These are phyloP conservation scores for Yamadazyma sp. DNA, from an alignment of 1,139 yeast species.

Conservation along the genomic window DNA sequence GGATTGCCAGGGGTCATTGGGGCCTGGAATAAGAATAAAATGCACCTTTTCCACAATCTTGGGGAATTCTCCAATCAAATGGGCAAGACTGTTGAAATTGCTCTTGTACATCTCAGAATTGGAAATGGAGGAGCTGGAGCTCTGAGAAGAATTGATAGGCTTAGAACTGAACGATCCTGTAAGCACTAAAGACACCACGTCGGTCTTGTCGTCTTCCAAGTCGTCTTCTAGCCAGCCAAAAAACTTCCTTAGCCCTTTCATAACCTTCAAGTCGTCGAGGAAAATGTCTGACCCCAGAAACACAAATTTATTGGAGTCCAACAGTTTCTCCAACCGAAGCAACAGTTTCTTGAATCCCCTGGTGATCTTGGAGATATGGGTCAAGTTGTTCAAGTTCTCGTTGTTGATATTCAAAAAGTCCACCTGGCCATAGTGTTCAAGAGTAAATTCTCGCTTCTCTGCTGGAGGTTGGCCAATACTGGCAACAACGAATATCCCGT, in stretches of 20 bases:
- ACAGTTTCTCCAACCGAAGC: conserved; percentile 53
- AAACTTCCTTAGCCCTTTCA: conserved; percentile 63
- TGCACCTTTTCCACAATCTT: conserved; percentile 35
- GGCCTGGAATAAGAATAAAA: conserved; percentile 78
- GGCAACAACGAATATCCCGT: conserved; percentile 67
- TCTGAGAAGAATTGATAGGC: conserved; percentile 54
- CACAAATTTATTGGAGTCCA: conserved; percentile 57
- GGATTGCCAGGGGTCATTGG: conserved; percentile 91
- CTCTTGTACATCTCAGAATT: conserved; percentile 63
- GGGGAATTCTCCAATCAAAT: conserved; percentile 38
- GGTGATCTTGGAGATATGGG: conserved; percentile 52
- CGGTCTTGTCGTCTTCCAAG: conserved; percentile 28
- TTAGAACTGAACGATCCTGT: conserved; percentile 63
- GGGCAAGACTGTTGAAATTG: conserved; percentile 71
- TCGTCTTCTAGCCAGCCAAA: conserved; percentile 49
- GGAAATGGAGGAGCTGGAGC: conserved; percentile 41
- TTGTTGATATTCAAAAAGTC: conserved; percentile 72
- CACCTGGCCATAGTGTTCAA: conserved; percentile 72
- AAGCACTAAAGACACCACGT: conserved; percentile 54
- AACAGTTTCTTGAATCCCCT: conserved; percentile 56
- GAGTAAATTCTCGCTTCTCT: conserved; percentile 64
- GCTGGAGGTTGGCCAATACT: conserved; percentile 87
- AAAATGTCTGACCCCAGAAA: conserved; percentile 73
- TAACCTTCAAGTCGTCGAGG: conserved; percentile 56
- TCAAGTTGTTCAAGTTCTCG: conserved; percentile 18